Base-by-base conservation (phyloP, 2,329 filamentous ascomycete genomes). In the Diatrype stigma region DNA sequence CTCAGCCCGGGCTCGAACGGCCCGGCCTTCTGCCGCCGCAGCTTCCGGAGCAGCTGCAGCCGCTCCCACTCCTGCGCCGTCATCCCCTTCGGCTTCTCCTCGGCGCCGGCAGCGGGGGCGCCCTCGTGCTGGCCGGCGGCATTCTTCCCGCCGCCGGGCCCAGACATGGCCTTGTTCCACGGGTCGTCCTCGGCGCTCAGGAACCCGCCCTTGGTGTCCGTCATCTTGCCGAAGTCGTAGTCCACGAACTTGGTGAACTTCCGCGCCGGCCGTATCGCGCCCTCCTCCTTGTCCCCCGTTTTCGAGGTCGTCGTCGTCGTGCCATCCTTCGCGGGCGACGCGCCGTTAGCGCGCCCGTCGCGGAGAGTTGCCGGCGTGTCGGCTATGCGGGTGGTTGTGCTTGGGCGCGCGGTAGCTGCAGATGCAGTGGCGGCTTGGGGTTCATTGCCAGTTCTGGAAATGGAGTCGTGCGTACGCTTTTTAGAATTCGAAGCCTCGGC, bases 181-280 rank as follows among this genome's bases (percentile, higher is more conserved):
- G 94, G 94, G 69, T 99, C 94, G 65, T 99, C 94, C 55, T 93
- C 89, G 1, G 82, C 80, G n/a, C 87, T 89, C 57, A 99, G 72
- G 70, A 99, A 99, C 1, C 94, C 94, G 55, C 94, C 94, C 66
- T 96, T 96, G 1, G 93, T 97, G 68, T 99, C 94, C 6, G 87
- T 95, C 91, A 99, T 97, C 72, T 93, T 88, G 66, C 89, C 93
- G 72, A 99, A 94, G 69, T 99, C 94, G 73, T 96, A 97, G 66
- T 99, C 94, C 64, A 99, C 92, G 67, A 88, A 97, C 68, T 94
- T 93, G 54, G 89, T 84, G 60, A 97, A 96, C 64, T 95, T 96
- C 63, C 85, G 82, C 45, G 90, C 89, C 1, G 93, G 87, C 50
- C 84, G 85, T 46, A 95, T 85, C 5, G 73, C 67, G 44, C 65